Evolutionary conservation across 345 rosid species (phyloP).

Genomic region (Schrenkiella parvula): DNA sequence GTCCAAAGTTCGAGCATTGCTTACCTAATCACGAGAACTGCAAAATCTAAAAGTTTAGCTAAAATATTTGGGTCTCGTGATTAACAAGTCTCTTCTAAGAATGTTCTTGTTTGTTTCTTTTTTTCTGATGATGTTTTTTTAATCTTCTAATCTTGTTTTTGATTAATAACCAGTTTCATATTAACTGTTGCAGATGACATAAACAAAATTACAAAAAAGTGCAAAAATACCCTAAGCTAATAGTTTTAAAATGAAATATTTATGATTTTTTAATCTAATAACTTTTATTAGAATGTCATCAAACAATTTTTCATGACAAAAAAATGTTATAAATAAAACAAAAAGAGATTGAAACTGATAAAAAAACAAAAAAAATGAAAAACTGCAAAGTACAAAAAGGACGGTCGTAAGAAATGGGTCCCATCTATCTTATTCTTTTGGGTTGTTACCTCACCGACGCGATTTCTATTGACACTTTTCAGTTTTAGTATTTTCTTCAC

Average conservation of each 20-base stretch:
- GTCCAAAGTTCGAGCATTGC: too few species aligned
- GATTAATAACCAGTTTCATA: too few species aligned
- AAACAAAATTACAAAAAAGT: neutral
- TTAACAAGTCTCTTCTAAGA: too few species aligned
- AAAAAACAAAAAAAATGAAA: too few species aligned
- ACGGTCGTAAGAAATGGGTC: slow-evolving; percentile 5
- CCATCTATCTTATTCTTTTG: slow-evolving; percentile 2
- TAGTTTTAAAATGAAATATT: neutral
- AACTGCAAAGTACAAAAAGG: slow-evolving; percentile 15
- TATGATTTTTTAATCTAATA: neutral
- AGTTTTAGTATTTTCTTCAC: neutral
- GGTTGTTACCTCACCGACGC: slow-evolving; percentile 15
- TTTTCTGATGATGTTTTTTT: too few species aligned
- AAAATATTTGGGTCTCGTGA: too few species aligned
- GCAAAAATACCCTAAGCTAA: neutral
- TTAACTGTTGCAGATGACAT: neutral
- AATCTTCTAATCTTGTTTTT: too few species aligned
- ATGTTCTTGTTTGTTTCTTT: too few species aligned
- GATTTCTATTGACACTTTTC: neutral
- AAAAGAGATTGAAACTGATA: neutral
- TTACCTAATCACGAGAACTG: too few species aligned
- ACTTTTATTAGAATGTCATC: neutral
- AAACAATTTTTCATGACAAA: neutral
- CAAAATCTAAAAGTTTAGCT: too few species aligned
- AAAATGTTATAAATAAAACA: neutral